These are phyloP conservation scores for Calonectria hawksworthii DNA, from an alignment of 2,329 filamentous ascomycete species.

Conservation along the genomic window DNA sequence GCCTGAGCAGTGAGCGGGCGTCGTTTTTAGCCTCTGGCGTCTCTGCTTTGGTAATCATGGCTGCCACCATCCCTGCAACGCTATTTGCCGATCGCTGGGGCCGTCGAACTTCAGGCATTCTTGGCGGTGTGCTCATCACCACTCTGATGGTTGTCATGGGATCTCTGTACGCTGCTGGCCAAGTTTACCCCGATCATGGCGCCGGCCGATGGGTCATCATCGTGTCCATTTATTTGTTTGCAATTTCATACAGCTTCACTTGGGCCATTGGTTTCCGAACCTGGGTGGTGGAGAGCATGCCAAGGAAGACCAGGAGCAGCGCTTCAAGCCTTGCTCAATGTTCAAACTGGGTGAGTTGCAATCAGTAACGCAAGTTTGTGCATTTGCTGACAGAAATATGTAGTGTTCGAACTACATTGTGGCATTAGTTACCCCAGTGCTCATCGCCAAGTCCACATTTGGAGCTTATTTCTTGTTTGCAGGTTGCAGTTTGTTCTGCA, in stretches of 20 bases:
- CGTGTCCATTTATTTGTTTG: conserved; percentile 64
- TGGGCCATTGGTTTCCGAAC: conserved; percentile 69
- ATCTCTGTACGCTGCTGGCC: conserved; percentile 60
- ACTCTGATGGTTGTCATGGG: conserved; percentile 68
- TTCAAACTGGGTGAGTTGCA: conserved; percentile 61
- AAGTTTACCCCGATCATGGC: conserved; percentile 52
- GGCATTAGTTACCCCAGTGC: conserved; percentile 58
- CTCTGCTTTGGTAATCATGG: conserved; percentile 69
- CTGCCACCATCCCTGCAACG: conserved; percentile 66
- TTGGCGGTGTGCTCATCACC: conserved; percentile 65
- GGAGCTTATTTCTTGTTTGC: conserved; percentile 63
- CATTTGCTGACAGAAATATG: background rate
- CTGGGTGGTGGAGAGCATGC: conserved; percentile 70
- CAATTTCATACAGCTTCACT: conserved; percentile 58
- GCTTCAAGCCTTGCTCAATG: conserved; percentile 68
- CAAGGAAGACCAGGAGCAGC: conserved; percentile 65
- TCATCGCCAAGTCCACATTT: conserved; percentile 55
- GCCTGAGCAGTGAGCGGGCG: conserved; percentile 64
- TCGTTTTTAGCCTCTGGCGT: conserved; percentile 72
- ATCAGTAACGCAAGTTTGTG: fast-evolving
- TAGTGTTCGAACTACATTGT: conserved; percentile 61
- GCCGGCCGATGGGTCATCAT: conserved; percentile 65
- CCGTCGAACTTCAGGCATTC: conserved; percentile 65
- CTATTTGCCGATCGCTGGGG: conserved; percentile 70
- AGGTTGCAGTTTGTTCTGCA: conserved; percentile 53